These are phyloP conservation scores for Vitis hybrid DNA, from an alignment of 177 flowering plant species.

Conservation along the genomic window DNA sequence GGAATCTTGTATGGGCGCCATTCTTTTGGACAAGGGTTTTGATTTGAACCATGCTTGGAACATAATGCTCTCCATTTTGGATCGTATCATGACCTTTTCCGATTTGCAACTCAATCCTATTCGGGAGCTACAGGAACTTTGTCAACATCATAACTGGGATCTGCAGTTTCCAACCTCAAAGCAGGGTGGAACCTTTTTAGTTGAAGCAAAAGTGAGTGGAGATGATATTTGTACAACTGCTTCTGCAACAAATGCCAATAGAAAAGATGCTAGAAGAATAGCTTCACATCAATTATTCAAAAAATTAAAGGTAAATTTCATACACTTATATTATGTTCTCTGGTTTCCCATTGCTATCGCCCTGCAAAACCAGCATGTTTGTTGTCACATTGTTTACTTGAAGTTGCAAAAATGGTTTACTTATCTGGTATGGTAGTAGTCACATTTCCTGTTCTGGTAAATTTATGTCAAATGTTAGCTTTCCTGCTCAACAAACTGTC, in stretches of 20 bases:
- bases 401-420: too few relatives aligned
- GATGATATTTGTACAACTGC: conserved; percentile 23
- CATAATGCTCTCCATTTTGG: conserved; percentile 62
- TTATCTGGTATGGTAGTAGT: too few relatives aligned
- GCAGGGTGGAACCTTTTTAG: conserved; percentile 33
- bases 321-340: neutral
- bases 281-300: conserved; percentile 39
- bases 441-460: neutral
- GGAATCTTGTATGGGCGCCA: conserved; percentile 88
- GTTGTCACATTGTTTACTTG: too few relatives aligned
- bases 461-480: neutral
- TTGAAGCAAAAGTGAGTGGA: conserved; percentile 44
- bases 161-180: conserved; percentile 34
- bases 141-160: conserved; percentile 55
- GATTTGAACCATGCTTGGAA: conserved; percentile 66
- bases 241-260: conserved; percentile 43
- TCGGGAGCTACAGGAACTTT: conserved; percentile 78
- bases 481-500: neutral
- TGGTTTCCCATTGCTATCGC: neutral
- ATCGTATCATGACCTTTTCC: conserved; percentile 54
- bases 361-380: too few relatives aligned
- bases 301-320: conserved; percentile 52
- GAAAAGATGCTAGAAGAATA: conserved; percentile 55
- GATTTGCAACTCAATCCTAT: conserved; percentile 63
- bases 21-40: conserved; percentile 82